Evolutionary conservation across 495 filamentous ascomycete genomes (phyloP).

Genomic region (Entonaema liquescens): DNA sequence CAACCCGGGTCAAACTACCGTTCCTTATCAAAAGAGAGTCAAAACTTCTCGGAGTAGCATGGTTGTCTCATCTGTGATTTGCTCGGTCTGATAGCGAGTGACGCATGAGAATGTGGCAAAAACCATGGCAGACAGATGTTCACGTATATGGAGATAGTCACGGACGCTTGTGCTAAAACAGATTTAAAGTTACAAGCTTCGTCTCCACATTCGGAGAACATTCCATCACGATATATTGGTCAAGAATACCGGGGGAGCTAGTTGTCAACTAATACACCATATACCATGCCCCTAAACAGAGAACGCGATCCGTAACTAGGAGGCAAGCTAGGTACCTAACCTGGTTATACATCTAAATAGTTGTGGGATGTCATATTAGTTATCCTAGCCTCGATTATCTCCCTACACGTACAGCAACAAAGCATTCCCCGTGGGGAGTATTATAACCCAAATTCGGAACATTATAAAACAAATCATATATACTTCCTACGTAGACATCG

Average conservation of each 20-base stretch:
- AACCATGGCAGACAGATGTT: not conserved
- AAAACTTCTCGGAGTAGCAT: not conserved
- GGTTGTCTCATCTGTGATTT: not conserved
- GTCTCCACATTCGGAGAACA: conserved; percentile 18
- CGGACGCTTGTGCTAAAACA: conserved; percentile 4
- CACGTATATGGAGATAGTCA: not conserved
- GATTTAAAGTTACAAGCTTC: not conserved
- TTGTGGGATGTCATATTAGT: no score
- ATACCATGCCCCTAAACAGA: not conserved
- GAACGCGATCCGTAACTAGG: not conserved
- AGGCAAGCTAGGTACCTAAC: no score
- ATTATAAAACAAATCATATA: not conserved
- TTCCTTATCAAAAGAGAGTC: no score
- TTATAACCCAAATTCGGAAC: not conserved
- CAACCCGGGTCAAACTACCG: no score
- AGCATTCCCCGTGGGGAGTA: no score
- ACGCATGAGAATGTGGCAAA: conserved; percentile 4
- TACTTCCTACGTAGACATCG: no score
- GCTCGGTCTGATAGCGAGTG: not conserved
- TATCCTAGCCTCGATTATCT: no score
- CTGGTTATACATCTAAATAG: no score
- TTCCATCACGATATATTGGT: conserved; percentile 29
- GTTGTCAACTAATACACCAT: not conserved
- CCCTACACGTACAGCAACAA: no score
- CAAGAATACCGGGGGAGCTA: not conserved